Evolutionary conservation across 345 rosid genomes (phyloP), one percentile per base, ranked within the genome.

Genomic region (Barbarea vulgaris): DNA sequence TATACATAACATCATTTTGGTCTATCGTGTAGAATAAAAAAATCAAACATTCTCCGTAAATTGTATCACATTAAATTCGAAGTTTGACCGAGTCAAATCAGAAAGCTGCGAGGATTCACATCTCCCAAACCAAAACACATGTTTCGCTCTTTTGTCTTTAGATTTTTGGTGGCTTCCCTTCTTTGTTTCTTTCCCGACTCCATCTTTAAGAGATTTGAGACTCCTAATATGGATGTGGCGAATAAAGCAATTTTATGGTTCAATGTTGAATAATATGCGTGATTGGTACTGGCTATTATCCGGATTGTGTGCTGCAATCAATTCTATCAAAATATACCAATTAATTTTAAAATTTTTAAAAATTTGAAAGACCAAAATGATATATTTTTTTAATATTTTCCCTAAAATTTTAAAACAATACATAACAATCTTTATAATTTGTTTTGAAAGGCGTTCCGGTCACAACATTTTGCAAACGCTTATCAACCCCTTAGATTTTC

Each of bases 81-180:
- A 56, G 53, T 77, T 77, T 77, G 80, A 77, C 76, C 24, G 12
- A 70, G 80, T 77, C 80, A 70, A 77, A 64, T 0, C 3, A 62
- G 31, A 62, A 69, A 53, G 70, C 70, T 31, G 75, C 57, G 6
- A 19, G 76, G 30, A 77, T 53, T 70, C 76, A 55, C 71, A 70
- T 13, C 19, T 77, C 66, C 76, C 19, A 55, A 64, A 70, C 60
- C 53, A 64, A 64, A 77, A 77, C 80, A 70, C 80, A 77, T 77
- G 80, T 54, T 64, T 53, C 50, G 34, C 65, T 70, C 67, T 70
- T 70, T 77, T 69, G 80, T 70, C 71, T 63, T 70, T 63, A 69
- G 76, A 77, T 33, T 77, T 54, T 55, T 63, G 65, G 66, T 54
- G 65, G 52, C 71, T 69, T 62, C 58, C 0, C 51, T 44, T 69